Percentiles rank a stretch among this genome's conserved stretches.
Conservation (phyloP, 768 basidiomycete genomes). For the Hysterangium stoloniferum region DNA sequence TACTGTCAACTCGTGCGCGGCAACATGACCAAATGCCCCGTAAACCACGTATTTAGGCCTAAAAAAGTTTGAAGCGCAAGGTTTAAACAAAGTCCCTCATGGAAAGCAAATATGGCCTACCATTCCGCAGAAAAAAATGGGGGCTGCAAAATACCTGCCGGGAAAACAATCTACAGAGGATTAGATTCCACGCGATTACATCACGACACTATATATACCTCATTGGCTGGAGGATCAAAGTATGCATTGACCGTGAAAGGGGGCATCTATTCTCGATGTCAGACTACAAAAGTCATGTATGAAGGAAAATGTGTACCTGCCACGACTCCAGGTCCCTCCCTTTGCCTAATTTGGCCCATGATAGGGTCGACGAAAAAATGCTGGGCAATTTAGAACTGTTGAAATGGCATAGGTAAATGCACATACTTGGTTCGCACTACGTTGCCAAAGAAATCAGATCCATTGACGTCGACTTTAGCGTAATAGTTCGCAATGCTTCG, state of each 20-base stretch:
- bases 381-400: constrained; percentile 4
- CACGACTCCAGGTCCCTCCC: constrained; percentile 64
- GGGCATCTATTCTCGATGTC: constrained; percentile 44
- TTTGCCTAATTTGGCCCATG: constrained; percentile 70
- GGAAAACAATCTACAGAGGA: constrained; percentile 72
- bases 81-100: constrained; percentile 9
- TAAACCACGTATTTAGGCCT: constrained; percentile 89
- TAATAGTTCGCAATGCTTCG: constrained; percentile 71
- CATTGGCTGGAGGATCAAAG: constrained; percentile 80
- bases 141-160: constrained; percentile 88
- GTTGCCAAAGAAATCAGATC: constrained; percentile 77
- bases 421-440: constrained; percentile 55
- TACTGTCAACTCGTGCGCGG: constrained; percentile 87
- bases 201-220: constrained; percentile 37
- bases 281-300: not conserved
- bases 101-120: constrained; percentile 29
- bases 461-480: constrained; percentile 50
- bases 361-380: constrained; percentile 41
- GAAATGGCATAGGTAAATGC: not conserved
- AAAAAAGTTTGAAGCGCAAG: not conserved
- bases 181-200: not conserved
- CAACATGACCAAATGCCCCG: constrained; percentile 88
- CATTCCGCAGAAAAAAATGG: constrained; percentile 85
- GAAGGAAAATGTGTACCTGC: constrained; percentile 35
- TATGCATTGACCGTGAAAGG: constrained; percentile 86